Conservation (phyloP, 108 stramenopile species). For the Skeletonema marinoi region DNA sequence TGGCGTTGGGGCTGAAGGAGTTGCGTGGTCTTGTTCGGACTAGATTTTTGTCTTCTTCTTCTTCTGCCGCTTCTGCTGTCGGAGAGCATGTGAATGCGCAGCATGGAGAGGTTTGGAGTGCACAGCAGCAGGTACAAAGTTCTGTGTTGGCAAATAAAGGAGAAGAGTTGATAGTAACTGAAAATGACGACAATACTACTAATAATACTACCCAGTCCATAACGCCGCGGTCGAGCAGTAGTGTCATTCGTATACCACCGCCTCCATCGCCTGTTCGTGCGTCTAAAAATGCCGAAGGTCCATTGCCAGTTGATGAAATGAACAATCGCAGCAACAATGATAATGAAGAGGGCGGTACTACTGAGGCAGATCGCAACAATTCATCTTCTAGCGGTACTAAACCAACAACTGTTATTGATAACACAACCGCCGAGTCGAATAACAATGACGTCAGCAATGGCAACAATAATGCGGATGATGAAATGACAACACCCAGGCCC, state of each 20-base stretch:
- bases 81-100: neutral
- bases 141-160: neutral
- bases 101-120: neutral
- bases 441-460: neutral
- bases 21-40: conserved; percentile 51
- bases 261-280: neutral
- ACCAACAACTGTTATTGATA: neutral
- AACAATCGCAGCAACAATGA: neutral
- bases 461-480: conserved; percentile 1
- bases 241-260: neutral
- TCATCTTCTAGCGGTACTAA: neutral
- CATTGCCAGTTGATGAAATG: neutral
- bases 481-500: neutral
- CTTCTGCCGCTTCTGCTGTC: neutral
- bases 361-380: neutral
- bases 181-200: neutral
- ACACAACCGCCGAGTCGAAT: neutral
- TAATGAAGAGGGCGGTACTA: neutral
- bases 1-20: conserved; percentile 74
- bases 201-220: neutral
- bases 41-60: conserved; percentile 12
- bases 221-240: neutral
- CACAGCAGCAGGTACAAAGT: neutral
- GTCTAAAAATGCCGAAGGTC: neutral
- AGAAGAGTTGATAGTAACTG: neutral